Conservation (phyloP, 176 grass and related monocot genomes). For the Carex cristatella region DNA sequence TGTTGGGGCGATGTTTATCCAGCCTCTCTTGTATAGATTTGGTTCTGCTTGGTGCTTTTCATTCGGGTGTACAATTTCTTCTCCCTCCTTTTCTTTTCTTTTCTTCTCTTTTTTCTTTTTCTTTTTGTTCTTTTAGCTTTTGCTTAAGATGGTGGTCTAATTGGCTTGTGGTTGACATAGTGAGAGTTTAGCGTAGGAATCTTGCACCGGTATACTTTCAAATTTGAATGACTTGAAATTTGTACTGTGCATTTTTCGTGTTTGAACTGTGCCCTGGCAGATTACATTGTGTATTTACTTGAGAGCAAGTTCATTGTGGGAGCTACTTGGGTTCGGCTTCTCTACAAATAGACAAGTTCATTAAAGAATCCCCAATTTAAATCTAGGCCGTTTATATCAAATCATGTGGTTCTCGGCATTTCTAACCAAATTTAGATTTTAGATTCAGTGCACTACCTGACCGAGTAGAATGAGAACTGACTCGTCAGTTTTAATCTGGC, state of each 20-base stretch:
- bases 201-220: background rate
- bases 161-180: constrained; percentile 15
- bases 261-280: background rate
- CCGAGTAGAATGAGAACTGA: too few relatives aligned
- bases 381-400: too few relatives aligned
- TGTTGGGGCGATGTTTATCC: constrained; percentile 4
- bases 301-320: background rate
- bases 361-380: too few relatives aligned
- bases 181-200: constrained; percentile 20
- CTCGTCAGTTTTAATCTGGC: too few relatives aligned
- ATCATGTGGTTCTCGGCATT: too few relatives aligned
- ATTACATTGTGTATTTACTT: background rate
- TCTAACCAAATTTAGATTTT: too few relatives aligned
- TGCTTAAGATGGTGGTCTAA: constrained; percentile 6
- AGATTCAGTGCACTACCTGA: too few relatives aligned
- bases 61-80: constrained; percentile 10
- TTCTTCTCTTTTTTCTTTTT: background rate
- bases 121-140: constrained; percentile 5
- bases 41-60: constrained; percentile 6
- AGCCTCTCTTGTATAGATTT: constrained; percentile 26
- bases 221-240: background rate
- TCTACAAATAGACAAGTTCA: too few relatives aligned
- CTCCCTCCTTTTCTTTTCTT: background rate
- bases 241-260: constrained; percentile 2
- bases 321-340: too few relatives aligned